These are phyloP conservation scores for Chlamydomonas eustigma DNA, from an alignment of 139 green algal species.

Conservation along the genomic window DNA sequence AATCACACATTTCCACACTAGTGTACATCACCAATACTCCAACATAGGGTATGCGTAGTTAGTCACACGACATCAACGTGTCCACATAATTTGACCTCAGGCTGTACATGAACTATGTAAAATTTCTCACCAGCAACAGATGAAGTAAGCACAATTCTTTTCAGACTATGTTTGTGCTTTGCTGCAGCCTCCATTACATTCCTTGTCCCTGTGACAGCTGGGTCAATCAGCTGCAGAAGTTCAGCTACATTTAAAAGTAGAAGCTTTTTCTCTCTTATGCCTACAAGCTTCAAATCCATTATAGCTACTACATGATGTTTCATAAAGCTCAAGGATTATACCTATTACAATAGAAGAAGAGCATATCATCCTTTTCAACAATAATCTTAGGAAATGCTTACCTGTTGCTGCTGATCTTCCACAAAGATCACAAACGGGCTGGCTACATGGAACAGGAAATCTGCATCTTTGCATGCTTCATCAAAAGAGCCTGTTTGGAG, in stretches of 20 bases:
- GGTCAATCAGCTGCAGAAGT: constrained; percentile 47
- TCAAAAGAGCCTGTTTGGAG: constrained; percentile 31
- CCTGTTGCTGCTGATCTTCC: constrained; percentile 8
- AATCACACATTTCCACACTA: too few species aligned
- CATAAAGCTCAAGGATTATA: too few species aligned
- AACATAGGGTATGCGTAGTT: too few species aligned
- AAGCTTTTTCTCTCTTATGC: too few species aligned
- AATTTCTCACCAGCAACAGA: constrained; percentile 45
- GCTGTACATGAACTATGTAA: too few species aligned
- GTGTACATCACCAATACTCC: too few species aligned
- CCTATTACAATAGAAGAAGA: too few species aligned
- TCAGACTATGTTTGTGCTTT: constrained; percentile 37
- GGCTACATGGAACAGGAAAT: constrained; percentile 76
- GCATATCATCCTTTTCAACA: constrained; percentile 5
- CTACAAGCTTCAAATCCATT: too few species aligned
- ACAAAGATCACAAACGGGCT: constrained; percentile 49
- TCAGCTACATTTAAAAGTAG: too few species aligned
- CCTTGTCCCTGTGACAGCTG: constrained; percentile 55
- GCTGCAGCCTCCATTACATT: constrained; percentile 57
- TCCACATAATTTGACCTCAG: too few species aligned
- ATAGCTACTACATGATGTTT: too few species aligned
- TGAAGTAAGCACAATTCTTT: constrained; percentile 64
- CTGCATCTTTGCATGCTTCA: constrained; percentile 26
- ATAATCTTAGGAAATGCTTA: neutral
- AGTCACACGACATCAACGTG: too few species aligned